A percentile compares a stretch with the other conserved stretches of the same genome.
These are phyloP conservation scores for Begonia fuchsioides DNA, from an alignment of 306 rosid genomes.

Conservation along the genomic window DNA sequence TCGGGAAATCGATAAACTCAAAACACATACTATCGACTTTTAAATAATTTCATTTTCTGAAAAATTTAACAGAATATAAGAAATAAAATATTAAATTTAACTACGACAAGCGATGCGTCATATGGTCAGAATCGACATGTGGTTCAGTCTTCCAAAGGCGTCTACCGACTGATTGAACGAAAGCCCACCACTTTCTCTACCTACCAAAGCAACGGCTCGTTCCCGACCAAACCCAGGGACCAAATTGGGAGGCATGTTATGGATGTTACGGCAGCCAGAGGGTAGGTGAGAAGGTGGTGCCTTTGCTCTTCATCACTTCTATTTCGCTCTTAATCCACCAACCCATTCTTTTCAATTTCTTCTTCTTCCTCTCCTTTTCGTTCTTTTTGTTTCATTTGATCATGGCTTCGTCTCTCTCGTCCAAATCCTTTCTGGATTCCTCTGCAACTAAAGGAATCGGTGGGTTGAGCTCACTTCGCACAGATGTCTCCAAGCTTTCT, in stretches of 20 bases:
- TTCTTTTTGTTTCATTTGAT: neutral
- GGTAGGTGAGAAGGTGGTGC: constrained; percentile 3
- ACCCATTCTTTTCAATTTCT: neutral
- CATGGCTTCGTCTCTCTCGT: constrained; percentile 60
- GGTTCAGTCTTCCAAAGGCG: too few relatives aligned
- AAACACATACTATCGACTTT: too few relatives aligned
- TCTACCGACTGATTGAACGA: too few relatives aligned
- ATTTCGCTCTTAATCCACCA: neutral
- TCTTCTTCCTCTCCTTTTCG: neutral
- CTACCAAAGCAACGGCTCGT: constrained; percentile 4
- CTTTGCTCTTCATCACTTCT: neutral
- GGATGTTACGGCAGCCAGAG: neutral
- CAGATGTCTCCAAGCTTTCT: constrained; percentile 36
- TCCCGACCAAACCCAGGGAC: constrained; percentile 16
- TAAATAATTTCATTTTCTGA: too few relatives aligned
- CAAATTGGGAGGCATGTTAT: constrained; percentile 1
- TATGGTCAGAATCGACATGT: too few relatives aligned
- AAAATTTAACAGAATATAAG: too few relatives aligned
- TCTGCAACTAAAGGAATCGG: constrained; percentile 29
- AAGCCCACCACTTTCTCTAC: neutral
- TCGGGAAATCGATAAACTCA: too few relatives aligned
- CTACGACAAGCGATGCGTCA: too few relatives aligned
- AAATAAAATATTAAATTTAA: too few relatives aligned
- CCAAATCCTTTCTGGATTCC: constrained; percentile 51
- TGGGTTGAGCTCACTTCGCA: constrained; percentile 24